Conservation (phyloP, 176 grass and related monocot species). For the Ensete ventricosum region DNA sequence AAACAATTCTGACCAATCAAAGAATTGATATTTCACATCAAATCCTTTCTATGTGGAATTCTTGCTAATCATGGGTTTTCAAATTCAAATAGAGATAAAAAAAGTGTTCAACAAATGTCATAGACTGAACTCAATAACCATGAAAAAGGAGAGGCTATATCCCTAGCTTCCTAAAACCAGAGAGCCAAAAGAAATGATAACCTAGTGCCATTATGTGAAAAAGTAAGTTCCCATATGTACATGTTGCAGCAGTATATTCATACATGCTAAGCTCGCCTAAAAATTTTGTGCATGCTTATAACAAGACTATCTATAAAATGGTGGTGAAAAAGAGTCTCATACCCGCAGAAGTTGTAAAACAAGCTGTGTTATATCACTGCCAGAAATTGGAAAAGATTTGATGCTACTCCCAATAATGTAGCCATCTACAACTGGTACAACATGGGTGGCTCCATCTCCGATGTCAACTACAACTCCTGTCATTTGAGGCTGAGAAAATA, state of each 20-base stretch:
- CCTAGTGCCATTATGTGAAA: too few species aligned
- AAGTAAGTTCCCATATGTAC: too few species aligned
- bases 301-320: constrained; percentile 7
- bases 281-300: background rate
- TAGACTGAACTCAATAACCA: too few species aligned
- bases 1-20: too few species aligned
- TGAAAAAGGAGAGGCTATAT: too few species aligned
- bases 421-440: constrained; percentile 93
- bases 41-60: too few species aligned
- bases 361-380: constrained; percentile 76
- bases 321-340: constrained; percentile 7
- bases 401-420: constrained; percentile 99
- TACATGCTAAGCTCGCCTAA: background rate
- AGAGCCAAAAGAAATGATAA: too few species aligned
- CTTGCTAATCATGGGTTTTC: too few species aligned
- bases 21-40: too few species aligned
- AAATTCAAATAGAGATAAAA: too few species aligned
- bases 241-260: background rate
- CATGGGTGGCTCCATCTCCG: constrained; percentile 74
- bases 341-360: constrained; percentile 91
- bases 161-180: too few species aligned
- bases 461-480: constrained; percentile 99
- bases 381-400: constrained; percentile 82
- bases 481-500: constrained; percentile 89
- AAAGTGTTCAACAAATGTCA: too few species aligned